These are phyloP conservation scores for Diaporthe aspalathi DNA, from an alignment of 2,329 filamentous ascomycete genomes.

Conservation along the genomic window DNA sequence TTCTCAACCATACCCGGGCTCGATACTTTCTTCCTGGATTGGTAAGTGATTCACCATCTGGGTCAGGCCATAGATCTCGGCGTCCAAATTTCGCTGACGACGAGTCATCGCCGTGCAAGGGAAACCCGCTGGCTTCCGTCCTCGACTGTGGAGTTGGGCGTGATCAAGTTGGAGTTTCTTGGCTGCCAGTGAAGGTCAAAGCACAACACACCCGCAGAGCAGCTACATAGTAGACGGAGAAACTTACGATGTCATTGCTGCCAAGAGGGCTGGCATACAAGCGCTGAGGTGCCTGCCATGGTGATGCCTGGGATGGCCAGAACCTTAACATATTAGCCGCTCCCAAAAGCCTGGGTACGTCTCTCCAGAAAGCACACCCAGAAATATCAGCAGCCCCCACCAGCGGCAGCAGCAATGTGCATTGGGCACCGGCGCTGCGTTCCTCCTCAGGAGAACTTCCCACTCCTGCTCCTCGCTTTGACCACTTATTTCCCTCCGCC, in stretches of 20 bases:
- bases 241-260: constrained; percentile 18
- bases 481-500: neutral
- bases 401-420: neutral
- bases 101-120: neutral
- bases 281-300: constrained; percentile 2
- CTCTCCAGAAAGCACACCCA: neutral
- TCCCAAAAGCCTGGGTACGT: constrained; percentile 1
- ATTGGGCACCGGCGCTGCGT: neutral
- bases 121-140: neutral
- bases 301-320: neutral
- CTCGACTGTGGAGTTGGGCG: neutral
- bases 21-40: neutral
- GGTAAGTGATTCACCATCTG: neutral
- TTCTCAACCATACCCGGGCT: neutral
- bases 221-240: neutral
- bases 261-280: constrained; percentile 3
- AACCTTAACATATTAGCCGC: neutral
- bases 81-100: neutral
- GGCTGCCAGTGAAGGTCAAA: constrained; percentile 8
- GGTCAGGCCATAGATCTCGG: neutral
- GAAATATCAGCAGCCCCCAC: neutral
- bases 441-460: neutral
- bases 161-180: neutral
- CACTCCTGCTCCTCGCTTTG: neutral
- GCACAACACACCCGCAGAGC: neutral